Base-by-base conservation (phyloP, 495 filamentous ascomycete species). In the Chaetomium cochliodes region DNA sequence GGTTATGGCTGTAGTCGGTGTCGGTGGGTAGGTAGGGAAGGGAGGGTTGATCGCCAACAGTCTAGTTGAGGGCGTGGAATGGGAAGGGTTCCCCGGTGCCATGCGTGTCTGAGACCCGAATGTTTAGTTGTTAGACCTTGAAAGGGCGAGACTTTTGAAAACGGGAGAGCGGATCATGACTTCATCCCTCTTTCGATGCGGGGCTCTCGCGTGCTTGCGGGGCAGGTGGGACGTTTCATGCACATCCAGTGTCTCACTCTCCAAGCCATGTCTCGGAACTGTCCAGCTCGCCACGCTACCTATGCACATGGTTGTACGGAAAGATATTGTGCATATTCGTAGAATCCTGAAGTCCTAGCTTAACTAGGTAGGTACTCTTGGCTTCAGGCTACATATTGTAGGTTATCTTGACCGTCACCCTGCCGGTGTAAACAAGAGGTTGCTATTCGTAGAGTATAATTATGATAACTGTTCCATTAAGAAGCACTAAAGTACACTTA, bases 241-340 rank as follows among this genome's bases (percentile, higher is more conserved):
- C 30, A 39, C 16, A 60, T 60, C 26, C 58, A 60, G 16, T 28
- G 28, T 23, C 44, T 53, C 61, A 54, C 51, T 52, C 15, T 15
- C 46, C 4, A 50, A 20, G 8, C 18, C 18, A 50, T 50, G n/a
- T 23, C n/a, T 50, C 18, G 20, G 20, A 50, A 23, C 4, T 50
- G 20, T 11, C 33, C 33, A 37, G 33, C 33, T 37, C 9, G 33
- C 33, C 33, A 37, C 33, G 33, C 9, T 37, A 37, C 11, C 5
- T 37, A 37, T 37, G 9, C 8, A 37, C 28, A 30, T 30, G n/a
- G n/a, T n/a, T n/a, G 28, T 30, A 30, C 28, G 28, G 28, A 30
- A 30, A 30, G 3, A 30, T 30, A 30, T 2, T 30, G 3, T n/a
- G n/a, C n/a, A n/a, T n/a, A n/a, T n/a, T n/a, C n/a, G n/a, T n/a